Conservation (phyloP, 2,329 filamentous ascomycete species). For the Cladosporium sp. region DNA sequence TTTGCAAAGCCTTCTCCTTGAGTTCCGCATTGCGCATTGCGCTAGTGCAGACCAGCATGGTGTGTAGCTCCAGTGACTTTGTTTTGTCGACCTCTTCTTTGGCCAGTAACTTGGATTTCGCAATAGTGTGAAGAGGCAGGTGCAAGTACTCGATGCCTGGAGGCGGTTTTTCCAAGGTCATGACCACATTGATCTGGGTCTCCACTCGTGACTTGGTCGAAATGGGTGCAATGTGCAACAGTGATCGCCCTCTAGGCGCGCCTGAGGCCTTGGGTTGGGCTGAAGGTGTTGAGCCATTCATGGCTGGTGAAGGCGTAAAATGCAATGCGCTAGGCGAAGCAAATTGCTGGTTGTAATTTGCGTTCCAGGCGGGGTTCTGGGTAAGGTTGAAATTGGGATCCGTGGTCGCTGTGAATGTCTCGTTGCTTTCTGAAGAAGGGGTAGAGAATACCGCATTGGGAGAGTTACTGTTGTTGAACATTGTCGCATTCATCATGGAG, state of each 20-base stretch:
- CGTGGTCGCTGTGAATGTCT: slow-evolving; percentile 27
- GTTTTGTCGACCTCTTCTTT: slow-evolving; percentile 65
- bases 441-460: slow-evolving; percentile 33
- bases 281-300: slow-evolving; percentile 26
- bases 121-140: slow-evolving; percentile 84
- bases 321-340: slow-evolving; percentile 29
- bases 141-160: slow-evolving; percentile 74
- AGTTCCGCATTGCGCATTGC: slow-evolving; percentile 74
- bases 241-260: slow-evolving; percentile 22
- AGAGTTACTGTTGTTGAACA: slow-evolving; percentile 30
- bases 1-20: slow-evolving; percentile 62
- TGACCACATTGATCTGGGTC: slow-evolving; percentile 87
- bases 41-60: slow-evolving; percentile 84
- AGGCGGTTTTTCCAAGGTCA: slow-evolving; percentile 74
- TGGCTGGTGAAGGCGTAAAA: slow-evolving; percentile 33
- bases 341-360: slow-evolving; percentile 24
- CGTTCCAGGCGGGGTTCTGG: slow-evolving; percentile 30
- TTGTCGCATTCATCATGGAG: slow-evolving; percentile 21
- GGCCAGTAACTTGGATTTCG: slow-evolving; percentile 84
- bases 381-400: slow-evolving; percentile 24
- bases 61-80: slow-evolving; percentile 75
- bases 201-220: slow-evolving; percentile 80
- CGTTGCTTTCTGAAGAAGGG: slow-evolving; percentile 33
- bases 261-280: slow-evolving; percentile 12
- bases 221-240: slow-evolving; percentile 34